Evolutionary conservation across 495 filamentous ascomycete species (phyloP).

Genomic region (Penicillium cinerascens): DNA sequence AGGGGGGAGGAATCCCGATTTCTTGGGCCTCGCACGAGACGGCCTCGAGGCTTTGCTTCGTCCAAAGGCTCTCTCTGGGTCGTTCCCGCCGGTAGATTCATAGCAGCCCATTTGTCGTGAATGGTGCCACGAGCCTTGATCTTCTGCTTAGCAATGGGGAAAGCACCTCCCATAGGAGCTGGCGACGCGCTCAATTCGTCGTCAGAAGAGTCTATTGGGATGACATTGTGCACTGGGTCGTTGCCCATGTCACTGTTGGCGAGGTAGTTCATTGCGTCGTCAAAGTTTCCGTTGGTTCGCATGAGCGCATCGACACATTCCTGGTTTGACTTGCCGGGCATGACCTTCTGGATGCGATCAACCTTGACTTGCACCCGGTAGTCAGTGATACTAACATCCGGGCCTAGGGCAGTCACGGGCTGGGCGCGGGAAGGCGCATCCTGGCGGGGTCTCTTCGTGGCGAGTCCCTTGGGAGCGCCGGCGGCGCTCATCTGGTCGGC

Average conservation of each 20-base stretch:
- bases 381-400: conserved; percentile 51
- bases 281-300: conserved; percentile 50
- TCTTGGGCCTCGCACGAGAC: conserved; percentile 40
- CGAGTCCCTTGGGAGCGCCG: conserved; percentile 34
- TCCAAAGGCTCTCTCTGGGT: conserved; percentile 12
- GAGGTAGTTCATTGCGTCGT: conserved; percentile 56
- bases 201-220: conserved; percentile 32
- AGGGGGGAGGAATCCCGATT: conserved; percentile 18
- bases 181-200: conserved; percentile 35
- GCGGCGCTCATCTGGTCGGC: conserved; percentile 44
- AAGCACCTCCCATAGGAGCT: conserved; percentile 8
- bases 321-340: conserved; percentile 49
- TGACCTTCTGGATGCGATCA: conserved; percentile 49
- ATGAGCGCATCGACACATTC: conserved; percentile 52
- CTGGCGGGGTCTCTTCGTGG: conserved; percentile 43
- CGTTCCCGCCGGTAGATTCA: conserved; percentile 29
- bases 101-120: conserved; percentile 57
- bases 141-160: conserved; percentile 48
- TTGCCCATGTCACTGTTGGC: conserved; percentile 20
- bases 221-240: conserved; percentile 1
- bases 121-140: conserved; percentile 59
- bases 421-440: conserved; percentile 55
- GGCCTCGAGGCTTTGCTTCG: conserved; percentile 35
- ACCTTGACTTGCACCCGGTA: conserved; percentile 51
- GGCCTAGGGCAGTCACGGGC: conserved; percentile 43